These are phyloP conservation scores for Glycine latifolia DNA, from an alignment of 306 rosid genomes.

Conservation along the genomic window DNA sequence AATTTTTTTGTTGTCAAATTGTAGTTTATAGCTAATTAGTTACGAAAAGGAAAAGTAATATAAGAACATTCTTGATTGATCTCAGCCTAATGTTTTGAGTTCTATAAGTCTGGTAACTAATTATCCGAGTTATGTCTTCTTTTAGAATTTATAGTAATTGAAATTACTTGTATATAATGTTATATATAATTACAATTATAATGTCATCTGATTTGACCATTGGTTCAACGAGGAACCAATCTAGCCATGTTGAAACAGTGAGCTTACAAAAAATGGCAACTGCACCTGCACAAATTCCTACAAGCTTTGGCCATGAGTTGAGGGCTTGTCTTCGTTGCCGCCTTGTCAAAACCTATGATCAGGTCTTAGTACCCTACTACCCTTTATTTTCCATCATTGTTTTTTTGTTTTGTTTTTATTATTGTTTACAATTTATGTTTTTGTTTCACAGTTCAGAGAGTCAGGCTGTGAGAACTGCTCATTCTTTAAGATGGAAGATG, in stretches of 20 bases:
- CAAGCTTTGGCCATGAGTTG: slow-evolving; percentile 90
- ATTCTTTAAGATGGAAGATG: slow-evolving; percentile 95
- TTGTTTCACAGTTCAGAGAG: slow-evolving; percentile 71
- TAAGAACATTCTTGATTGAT: too few species aligned
- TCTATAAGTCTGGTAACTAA: too few species aligned
- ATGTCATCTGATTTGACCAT: not conserved
- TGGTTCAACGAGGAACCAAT: not conserved
- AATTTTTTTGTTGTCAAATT: too few species aligned
- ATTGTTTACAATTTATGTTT: slow-evolving; percentile 12
- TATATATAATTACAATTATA: not conserved
- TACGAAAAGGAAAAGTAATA: too few species aligned
- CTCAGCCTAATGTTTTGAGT: too few species aligned
- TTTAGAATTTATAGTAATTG: not conserved
- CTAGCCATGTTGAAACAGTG: not conserved
- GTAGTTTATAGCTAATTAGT: too few species aligned
- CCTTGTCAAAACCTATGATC: slow-evolving; percentile 97
- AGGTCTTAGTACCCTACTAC: slow-evolving; percentile 53
- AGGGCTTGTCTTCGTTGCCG: slow-evolving; percentile 98
- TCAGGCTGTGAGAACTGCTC: slow-evolving; percentile 95
- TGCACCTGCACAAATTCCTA: slow-evolving; percentile 88
- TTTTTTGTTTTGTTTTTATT: not conserved
- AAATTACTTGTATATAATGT: too few species aligned
- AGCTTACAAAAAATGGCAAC: slow-evolving; percentile 56
- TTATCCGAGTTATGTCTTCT: not conserved
- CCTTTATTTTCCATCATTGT: not conserved